A percentile compares a stretch with the other conserved stretches of the same genome.
phyloP scores from a whole-genome alignment of 805 yeast genomes.

The Scheffersomyces ergatensis region DNA sequence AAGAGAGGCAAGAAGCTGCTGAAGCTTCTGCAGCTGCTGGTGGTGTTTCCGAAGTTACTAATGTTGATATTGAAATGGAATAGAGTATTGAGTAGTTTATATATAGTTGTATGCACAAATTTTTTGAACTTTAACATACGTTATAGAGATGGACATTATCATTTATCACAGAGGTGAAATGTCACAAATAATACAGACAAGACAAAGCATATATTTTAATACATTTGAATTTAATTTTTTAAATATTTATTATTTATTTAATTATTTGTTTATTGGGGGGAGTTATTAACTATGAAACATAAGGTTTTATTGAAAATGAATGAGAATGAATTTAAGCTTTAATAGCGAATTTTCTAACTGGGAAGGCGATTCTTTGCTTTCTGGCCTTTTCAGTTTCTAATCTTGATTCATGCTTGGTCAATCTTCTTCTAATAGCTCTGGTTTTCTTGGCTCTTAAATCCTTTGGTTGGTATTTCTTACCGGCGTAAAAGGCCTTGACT shows the following conservation, averaged over 20 bases:
- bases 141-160: too few relatives aligned
- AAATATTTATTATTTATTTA: too few relatives aligned
- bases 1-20: too few relatives aligned
- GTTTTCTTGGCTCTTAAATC: slow-evolving; percentile 99
- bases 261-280: too few relatives aligned
- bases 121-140: too few relatives aligned
- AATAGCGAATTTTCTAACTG: slow-evolving; percentile 97
- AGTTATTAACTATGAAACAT: neutral
- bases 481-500: slow-evolving; percentile 92
- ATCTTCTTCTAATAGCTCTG: slow-evolving; percentile 98
- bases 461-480: slow-evolving; percentile 95
- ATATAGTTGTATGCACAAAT: too few relatives aligned
- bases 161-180: too few relatives aligned
- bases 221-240: too few relatives aligned
- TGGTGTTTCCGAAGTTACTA: slow-evolving; percentile 1
- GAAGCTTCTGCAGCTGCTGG: too few relatives aligned
- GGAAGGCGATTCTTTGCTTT: slow-evolving; percentile 94
- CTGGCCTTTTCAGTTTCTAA: slow-evolving; percentile 82
- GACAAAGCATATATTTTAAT: too few relatives aligned
- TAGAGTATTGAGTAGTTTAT: too few relatives aligned
- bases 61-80: slow-evolving; percentile 16
- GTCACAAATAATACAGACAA: too few relatives aligned
- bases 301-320: neutral
- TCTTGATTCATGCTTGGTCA: slow-evolving; percentile 83
- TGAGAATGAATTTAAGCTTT: slow-evolving; percentile 84